These are phyloP conservation scores for Cyclostephanos invisitatus DNA, from an alignment of 108 stramenopile genomes.

Conservation along the genomic window DNA sequence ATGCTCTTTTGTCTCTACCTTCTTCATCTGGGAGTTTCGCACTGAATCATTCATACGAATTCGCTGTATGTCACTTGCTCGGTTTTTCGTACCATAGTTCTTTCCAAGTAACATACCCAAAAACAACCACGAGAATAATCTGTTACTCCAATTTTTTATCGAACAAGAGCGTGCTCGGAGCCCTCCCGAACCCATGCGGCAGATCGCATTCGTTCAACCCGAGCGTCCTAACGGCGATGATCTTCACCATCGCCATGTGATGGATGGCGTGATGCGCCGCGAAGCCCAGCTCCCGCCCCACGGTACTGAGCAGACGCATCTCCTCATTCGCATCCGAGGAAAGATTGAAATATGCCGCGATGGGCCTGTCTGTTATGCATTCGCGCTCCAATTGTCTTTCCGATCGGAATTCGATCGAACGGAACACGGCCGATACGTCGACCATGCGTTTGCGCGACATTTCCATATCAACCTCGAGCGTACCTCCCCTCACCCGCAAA, in stretches of 20 bases:
- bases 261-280: constrained; percentile 92
- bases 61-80: too few relatives aligned
- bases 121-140: not conserved
- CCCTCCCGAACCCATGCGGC: constrained; percentile 75
- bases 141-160: constrained; percentile 29
- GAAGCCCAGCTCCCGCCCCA: constrained; percentile 89
- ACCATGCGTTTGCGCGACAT: constrained; percentile 65
- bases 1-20: too few relatives aligned
- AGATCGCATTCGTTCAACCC: constrained; percentile 55
- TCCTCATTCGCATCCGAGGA: constrained; percentile 61
- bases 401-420: constrained; percentile 15
- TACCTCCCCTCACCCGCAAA: constrained; percentile 70
- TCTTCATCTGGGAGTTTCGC: not conserved
- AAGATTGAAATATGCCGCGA: constrained; percentile 77
- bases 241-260: constrained; percentile 90
- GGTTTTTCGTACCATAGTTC: too few relatives aligned
- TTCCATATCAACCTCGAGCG: constrained; percentile 65
- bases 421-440: constrained; percentile 43
- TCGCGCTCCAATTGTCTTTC: not conserved
- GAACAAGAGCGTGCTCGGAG: constrained; percentile 76
- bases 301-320: constrained; percentile 57
- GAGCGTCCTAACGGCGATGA: constrained; percentile 64
- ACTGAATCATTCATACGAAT: not conserved
- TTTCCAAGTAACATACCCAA: not conserved
- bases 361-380: constrained; percentile 15